Base-by-base conservation (phyloP, 306 rosid genomes). In the Cucumis hystrix region DNA sequence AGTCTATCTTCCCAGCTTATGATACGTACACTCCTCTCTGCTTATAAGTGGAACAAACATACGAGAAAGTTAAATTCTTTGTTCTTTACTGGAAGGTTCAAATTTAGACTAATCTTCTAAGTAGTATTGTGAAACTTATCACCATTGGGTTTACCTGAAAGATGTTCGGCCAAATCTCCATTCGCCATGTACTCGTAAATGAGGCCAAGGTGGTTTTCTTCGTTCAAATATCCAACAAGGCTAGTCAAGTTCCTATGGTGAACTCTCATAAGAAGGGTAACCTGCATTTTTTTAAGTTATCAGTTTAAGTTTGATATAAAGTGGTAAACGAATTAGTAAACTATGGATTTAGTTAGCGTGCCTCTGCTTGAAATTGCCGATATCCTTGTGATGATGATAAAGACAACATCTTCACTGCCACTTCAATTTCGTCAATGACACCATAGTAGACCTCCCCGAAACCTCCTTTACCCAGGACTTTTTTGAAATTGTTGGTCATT, bases 401-500 rank as follows among this genome's bases (percentile, higher is more conserved):
- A 18, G 84, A 79, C 40, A 87, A 81, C 81, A 83, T 80, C 82
- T 87, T 87, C 80, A 87, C 89, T 57, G 91, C 91, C 25, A 86
- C 90, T 83, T 86, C 87, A 45, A 86, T 61, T 10, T 81, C 83
- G 7, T 75, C 41, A n/a, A 85, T 23, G 65, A 35, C 65, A 62
- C 92, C 96, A 49, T 57, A 84, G 64, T 85, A 88, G 56, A 90
- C 92, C 14, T 77, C 78, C 74, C 92, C 95, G 72, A 76, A 85
- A 51, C 88, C 92, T 68, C 95, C 95, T 77, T 79, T 82, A 3
- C 95, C 95, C 30, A 90, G 62, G 71, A 83, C 40, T 61, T 59
- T 79, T 68, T 79, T 35, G 45, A 88, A 85, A 86, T 88, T 84
- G 13, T 82, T 79, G 25, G 88, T 86, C 25, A 88, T 84, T 8